phyloP scores from a whole-genome alignment of 441 rosid genomes.

The Populus hybrid region DNA sequence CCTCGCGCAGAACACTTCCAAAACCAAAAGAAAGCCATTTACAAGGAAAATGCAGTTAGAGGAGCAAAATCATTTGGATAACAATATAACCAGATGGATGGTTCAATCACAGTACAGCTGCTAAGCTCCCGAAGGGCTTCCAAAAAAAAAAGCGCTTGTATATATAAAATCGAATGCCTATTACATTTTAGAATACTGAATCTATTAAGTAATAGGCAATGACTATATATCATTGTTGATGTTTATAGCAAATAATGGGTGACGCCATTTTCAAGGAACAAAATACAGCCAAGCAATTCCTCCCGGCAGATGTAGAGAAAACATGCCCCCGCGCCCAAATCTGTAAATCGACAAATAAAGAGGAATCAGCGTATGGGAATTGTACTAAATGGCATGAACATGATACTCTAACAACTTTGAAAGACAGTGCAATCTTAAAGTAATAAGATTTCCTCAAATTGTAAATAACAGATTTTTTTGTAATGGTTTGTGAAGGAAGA shows the following conservation, averaged over 20 bases:
- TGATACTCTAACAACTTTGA: not conserved
- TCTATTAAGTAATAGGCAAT: not conserved
- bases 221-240: not conserved
- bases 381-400: not conserved
- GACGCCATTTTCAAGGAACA: not conserved
- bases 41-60: not conserved
- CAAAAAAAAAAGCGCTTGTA: too few relatives aligned
- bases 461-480: not conserved
- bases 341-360: slow-evolving; percentile 2
- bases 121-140: too few relatives aligned
- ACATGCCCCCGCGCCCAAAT: not conserved
- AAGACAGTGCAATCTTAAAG: not conserved
- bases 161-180: not conserved
- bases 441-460: not conserved
- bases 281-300: not conserved
- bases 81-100: not conserved
- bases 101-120: not conserved
- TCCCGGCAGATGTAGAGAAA: not conserved
- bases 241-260: not conserved
- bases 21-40: not conserved
- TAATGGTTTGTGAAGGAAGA: not conserved
- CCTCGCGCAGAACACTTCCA: not conserved
- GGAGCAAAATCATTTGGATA: not conserved
- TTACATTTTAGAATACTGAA: not conserved
- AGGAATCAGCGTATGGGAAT: slow-evolving; percentile 5